Conservation (phyloP, 129 eudicot species). For the Erigeron canadensis region DNA sequence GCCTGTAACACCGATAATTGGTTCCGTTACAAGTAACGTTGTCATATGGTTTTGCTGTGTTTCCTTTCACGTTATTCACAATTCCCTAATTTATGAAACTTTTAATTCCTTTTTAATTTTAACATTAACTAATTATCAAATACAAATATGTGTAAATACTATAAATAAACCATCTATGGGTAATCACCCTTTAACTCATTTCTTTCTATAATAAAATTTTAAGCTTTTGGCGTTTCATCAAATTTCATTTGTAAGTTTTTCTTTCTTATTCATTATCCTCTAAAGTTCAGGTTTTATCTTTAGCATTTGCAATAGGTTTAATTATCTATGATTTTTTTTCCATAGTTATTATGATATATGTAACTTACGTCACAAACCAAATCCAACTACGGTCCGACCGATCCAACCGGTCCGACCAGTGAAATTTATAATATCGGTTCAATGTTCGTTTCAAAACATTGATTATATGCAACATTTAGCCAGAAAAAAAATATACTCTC, state of each 20-base stretch:
- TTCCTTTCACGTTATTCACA: neutral
- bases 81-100: neutral
- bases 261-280: neutral
- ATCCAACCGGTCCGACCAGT: no score
- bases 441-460: no score
- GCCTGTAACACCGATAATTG: no score
- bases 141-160: no score
- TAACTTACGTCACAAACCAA: no score
- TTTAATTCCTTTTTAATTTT: neutral
- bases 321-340: no score
- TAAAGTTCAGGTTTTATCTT: neutral
- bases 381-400: no score
- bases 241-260: slow-evolving; percentile 2
- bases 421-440: no score
- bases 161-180: neutral
- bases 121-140: neutral
- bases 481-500: no score
- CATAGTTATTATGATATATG: no score
- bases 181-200: neutral
- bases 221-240: neutral
- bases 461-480: no score
- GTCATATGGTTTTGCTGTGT: neutral
- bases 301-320: no score
- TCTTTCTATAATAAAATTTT: neutral
- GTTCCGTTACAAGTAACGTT: neutral